Conservation (phyloP, 768 basidiomycete genomes). For the Trametes sanguinea region DNA sequence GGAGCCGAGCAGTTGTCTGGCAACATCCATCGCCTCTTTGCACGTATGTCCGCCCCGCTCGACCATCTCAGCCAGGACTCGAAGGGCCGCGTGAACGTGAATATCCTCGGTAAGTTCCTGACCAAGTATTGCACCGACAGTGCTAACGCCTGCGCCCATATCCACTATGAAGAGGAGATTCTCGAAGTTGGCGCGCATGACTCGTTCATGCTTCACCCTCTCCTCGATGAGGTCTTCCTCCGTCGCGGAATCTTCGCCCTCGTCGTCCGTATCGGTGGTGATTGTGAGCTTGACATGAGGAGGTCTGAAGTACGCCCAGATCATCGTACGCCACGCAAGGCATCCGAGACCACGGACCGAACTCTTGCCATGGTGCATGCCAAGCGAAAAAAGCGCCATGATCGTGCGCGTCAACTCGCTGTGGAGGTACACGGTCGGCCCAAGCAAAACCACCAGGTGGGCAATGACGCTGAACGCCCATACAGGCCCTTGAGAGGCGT, state of each 20-base stretch:
- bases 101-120: conserved; percentile 37
- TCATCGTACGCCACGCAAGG: conserved; percentile 63
- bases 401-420: conserved; percentile 47
- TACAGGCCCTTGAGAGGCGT: conserved; percentile 74
- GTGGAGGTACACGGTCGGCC: conserved; percentile 52
- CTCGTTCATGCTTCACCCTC: conserved; percentile 16
- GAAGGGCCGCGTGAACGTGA: conserved; percentile 47
- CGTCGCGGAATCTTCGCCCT: conserved; percentile 33
- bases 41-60: conserved; percentile 52
- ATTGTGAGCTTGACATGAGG: conserved; percentile 33
- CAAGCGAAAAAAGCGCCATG: conserved; percentile 51
- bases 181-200: conserved; percentile 43
- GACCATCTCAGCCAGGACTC: conserved; percentile 58
- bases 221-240: conserved; percentile 31
- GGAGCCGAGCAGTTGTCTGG: conserved; percentile 32
- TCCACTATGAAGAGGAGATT: conserved; percentile 55
- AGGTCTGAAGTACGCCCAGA: conserved; percentile 69
- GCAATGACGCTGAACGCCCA: conserved; percentile 76
- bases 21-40: conserved; percentile 55
- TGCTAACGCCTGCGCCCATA: conserved; percentile 58
- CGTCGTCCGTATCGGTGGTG: conserved; percentile 25
- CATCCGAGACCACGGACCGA: conserved; percentile 63
- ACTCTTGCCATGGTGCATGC: conserved; percentile 63
- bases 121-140: conserved; percentile 56
- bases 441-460: conserved; percentile 64